phyloP scores from a whole-genome alignment of 192 early-diverging fungal species.

The Coemansia sp. region DNA sequence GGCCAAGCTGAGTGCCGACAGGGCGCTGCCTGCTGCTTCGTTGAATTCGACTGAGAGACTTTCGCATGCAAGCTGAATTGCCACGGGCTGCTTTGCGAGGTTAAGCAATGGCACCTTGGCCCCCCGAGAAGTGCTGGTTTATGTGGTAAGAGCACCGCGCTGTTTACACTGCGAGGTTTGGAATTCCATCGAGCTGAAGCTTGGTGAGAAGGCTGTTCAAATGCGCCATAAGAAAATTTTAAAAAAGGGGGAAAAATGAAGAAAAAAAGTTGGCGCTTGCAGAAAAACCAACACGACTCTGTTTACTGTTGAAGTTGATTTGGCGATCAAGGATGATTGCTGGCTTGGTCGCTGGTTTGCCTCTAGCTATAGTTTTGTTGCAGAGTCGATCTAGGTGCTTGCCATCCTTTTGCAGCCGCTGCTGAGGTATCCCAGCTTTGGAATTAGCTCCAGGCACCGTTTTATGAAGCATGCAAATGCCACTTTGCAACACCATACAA shows the following conservation, averaged over 20 bases:
- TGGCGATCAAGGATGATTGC: background rate
- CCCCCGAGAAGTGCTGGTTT: slow-evolving; percentile 18
- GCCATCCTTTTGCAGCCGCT: no score
- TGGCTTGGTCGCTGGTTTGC: background rate
- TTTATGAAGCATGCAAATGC: no score
- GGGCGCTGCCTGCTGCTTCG: slow-evolving; percentile 32
- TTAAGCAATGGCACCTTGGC: slow-evolving; percentile 18
- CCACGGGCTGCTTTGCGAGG: slow-evolving; percentile 27
- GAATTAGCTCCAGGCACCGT: no score
- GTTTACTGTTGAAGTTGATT: background rate
- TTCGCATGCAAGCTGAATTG: slow-evolving; percentile 51
- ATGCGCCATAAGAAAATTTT: slow-evolving; percentile 9
- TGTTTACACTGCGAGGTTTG: slow-evolving; percentile 34
- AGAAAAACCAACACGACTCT: background rate
- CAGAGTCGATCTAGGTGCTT: no score
- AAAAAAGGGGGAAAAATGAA: background rate
- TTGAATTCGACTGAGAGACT: slow-evolving; percentile 41
- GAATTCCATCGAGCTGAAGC: slow-evolving; percentile 37
- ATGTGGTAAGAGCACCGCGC: slow-evolving; percentile 44
- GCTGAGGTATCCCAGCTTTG: no score
- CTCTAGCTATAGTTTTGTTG: no score
- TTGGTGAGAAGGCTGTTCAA: slow-evolving; percentile 21
- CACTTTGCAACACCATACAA: no score
- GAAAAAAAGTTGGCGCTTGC: background rate
- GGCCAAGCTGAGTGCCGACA: slow-evolving; percentile 29